Conservation (phyloP, 2,329 filamentous ascomycete species). For the Cyclaneusma minus region DNA sequence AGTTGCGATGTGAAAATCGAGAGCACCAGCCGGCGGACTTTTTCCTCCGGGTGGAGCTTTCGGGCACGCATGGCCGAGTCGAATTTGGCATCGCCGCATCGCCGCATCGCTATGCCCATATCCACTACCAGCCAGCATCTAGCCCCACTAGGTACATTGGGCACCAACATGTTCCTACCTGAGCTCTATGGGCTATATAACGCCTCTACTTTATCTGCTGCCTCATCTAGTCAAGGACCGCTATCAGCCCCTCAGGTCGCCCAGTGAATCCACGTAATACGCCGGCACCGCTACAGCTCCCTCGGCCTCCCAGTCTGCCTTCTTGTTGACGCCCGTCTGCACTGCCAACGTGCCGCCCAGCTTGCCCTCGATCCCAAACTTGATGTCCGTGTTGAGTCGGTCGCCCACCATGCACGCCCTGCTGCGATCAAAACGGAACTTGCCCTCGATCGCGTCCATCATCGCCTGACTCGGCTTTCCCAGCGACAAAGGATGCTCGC, state of each 20-base stretch:
- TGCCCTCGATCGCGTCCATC: slow-evolving; percentile 98
- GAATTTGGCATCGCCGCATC: too few species aligned
- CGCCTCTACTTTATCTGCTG: too few species aligned
- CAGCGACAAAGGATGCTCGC: slow-evolving; percentile 56
- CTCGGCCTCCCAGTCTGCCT: slow-evolving; percentile 64
- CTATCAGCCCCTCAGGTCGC: slow-evolving; percentile 44
- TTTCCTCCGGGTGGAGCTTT: too few species aligned
- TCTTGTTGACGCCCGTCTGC: slow-evolving; percentile 75
- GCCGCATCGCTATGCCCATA: too few species aligned
- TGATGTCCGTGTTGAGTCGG: slow-evolving; percentile 85
- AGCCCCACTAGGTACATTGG: too few species aligned
- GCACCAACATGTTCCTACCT: too few species aligned
- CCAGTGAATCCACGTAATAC: slow-evolving; percentile 73
- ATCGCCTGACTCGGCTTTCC: slow-evolving; percentile 97
- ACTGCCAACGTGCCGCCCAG: slow-evolving; percentile 86
- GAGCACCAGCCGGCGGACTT: too few species aligned
- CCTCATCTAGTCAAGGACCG: too few species aligned
- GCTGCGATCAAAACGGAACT: slow-evolving; percentile 73
- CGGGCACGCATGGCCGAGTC: too few species aligned
- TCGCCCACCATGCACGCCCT: slow-evolving; percentile 94
- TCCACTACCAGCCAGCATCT: too few species aligned
- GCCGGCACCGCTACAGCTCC: slow-evolving; percentile 56
- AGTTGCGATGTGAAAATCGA: too few species aligned
- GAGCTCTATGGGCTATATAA: too few species aligned
- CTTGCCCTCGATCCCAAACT: slow-evolving; percentile 81